Conservation (phyloP, 148 eudicot species). For the Polygonum maritimum region DNA sequence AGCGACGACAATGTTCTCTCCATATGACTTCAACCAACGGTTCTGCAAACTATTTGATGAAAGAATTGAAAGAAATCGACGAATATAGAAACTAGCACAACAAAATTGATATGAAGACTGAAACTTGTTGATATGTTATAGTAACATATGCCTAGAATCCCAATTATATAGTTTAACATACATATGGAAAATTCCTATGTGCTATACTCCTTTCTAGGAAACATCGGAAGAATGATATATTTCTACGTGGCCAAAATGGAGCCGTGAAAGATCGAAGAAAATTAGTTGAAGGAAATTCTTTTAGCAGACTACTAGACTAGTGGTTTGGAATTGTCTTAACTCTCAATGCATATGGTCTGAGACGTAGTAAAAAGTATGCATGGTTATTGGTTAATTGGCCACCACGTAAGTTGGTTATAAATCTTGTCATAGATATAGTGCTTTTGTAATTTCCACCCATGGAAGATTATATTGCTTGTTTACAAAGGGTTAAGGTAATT, state of each 20-base stretch:
- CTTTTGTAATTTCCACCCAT: not conserved
- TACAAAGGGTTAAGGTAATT: not conserved
- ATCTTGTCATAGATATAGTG: not conserved
- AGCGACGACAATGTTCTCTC: not conserved
- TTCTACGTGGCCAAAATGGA: not conserved
- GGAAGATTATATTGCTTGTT: not conserved
- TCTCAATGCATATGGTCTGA: too few species aligned
- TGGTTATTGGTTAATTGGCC: too few species aligned
- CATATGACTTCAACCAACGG: not conserved
- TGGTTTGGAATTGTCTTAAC: not conserved
- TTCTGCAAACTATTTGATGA: not conserved
- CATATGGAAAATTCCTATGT: not conserved
- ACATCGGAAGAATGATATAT: not conserved
- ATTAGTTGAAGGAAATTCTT: not conserved
- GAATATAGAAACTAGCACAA: too few species aligned
- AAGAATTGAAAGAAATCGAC: too few species aligned
- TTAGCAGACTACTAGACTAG: not conserved
- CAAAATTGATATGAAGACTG: not conserved
- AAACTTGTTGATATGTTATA: not conserved
- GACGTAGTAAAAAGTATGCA: too few species aligned
- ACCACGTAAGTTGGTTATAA: too few species aligned
- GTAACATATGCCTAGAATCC: not conserved
- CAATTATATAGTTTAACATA: not conserved
- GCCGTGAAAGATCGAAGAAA: not conserved
- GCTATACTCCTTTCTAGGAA: not conserved